A percentile compares a stretch with the other conserved stretches of the same genome.
These are phyloP conservation scores for Picea mariana DNA, from an alignment of 83 land plant species.

Conservation along the genomic window DNA sequence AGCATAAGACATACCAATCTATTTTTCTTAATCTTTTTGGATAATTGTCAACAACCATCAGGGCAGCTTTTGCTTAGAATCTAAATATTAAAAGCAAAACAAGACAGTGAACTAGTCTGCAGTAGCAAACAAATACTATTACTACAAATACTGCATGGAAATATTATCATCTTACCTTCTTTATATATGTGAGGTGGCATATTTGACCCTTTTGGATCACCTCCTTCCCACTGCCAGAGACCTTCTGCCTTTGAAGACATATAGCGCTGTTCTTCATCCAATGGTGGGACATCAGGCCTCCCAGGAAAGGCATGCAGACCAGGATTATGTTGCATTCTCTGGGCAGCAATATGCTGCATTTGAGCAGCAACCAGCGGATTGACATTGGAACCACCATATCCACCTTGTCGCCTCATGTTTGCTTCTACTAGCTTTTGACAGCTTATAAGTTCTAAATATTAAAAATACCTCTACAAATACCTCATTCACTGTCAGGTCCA, in stretches of 20 bases:
- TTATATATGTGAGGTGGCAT: constrained; percentile 23
- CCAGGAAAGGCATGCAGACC: constrained; percentile 28
- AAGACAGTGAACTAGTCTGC: not conserved
- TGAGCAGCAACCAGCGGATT: constrained; percentile 39
- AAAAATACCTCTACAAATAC: too few species aligned
- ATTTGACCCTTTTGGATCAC: constrained; percentile 31
- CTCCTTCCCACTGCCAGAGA: constrained; percentile 52
- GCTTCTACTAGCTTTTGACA: too few species aligned
- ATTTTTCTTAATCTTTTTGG: not conserved
- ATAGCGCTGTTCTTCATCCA: constrained; percentile 34
- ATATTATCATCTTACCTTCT: constrained; percentile 26
- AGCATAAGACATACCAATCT: not conserved
- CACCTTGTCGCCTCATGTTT: constrained; percentile 35
- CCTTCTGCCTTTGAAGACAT: constrained; percentile 28
- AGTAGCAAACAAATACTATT: not conserved
- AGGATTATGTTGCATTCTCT: constrained; percentile 44
- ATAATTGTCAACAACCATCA: not conserved
- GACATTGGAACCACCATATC: constrained; percentile 34
- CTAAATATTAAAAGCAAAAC: not conserved
- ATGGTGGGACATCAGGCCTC: constrained; percentile 21
- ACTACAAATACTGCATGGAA: not conserved
- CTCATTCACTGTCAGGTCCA: too few species aligned
- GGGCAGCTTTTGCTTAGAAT: not conserved
- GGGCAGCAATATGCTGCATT: constrained; percentile 44
- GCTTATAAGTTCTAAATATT: too few species aligned